phyloP scores from a whole-genome alignment of 148 eudicot species.

The Amaranthus palmeri region DNA sequence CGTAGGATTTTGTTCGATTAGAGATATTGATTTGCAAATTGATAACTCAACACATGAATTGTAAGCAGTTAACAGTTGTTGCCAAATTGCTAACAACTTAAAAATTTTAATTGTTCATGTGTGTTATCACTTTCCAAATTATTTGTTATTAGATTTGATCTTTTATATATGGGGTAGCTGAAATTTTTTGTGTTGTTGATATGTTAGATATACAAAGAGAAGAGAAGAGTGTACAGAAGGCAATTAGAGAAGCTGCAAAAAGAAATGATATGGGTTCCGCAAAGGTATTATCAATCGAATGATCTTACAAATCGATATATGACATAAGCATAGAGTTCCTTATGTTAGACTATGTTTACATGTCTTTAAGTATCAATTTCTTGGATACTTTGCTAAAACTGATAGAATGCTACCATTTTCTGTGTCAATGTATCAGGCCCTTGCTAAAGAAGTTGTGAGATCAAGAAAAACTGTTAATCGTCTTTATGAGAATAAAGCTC shows the following conservation, averaged over 20 bases:
- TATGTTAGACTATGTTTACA: not conserved
- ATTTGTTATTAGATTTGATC: too few species aligned
- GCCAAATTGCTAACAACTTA: too few species aligned
- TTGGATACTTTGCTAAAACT: slow-evolving; percentile 7
- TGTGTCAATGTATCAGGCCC: slow-evolving; percentile 52
- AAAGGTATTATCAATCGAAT: slow-evolving; percentile 45
- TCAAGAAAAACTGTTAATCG: slow-evolving; percentile 92
- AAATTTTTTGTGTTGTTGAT: slow-evolving; percentile 1
- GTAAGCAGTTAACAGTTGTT: too few species aligned
- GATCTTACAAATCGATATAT: not conserved
- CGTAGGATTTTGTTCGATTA: too few species aligned
- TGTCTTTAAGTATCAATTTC: not conserved
- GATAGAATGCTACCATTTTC: not conserved
- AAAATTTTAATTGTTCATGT: too few species aligned
- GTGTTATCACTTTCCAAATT: too few species aligned
- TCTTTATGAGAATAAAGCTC: slow-evolving; percentile 93
- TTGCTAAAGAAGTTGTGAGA: slow-evolving; percentile 84
- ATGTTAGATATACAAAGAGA: slow-evolving; percentile 84
- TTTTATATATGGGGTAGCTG: too few species aligned
- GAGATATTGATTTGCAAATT: too few species aligned
- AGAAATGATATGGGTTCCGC: slow-evolving; percentile 97
- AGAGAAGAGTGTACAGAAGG: slow-evolving; percentile 92
- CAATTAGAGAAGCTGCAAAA: slow-evolving; percentile 90
- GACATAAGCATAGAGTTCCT: too few species aligned
- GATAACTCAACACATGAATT: too few species aligned